Evolutionary conservation across 306 rosid species (phyloP).

Genomic region (Erythrophleum fordii): DNA sequence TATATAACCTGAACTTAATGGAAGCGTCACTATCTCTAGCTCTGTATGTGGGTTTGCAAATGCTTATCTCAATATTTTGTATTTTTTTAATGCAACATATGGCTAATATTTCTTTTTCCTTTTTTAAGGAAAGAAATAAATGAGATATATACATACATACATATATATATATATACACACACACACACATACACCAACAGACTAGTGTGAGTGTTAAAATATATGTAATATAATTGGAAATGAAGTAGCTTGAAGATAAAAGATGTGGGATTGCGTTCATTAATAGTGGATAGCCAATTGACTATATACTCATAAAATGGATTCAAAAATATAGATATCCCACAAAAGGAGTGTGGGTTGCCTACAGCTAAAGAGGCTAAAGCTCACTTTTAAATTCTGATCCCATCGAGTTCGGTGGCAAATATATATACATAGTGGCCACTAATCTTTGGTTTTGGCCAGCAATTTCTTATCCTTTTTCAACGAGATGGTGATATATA

Average conservation of each 20-base stretch:
- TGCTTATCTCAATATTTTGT: slow-evolving; percentile 23
- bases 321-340: slow-evolving; percentile 15
- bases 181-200: too few relatives aligned
- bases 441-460: too few relatives aligned
- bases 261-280: not conserved
- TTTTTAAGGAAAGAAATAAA: not conserved
- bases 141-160: too few relatives aligned
- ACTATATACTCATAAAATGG: slow-evolving; percentile 5
- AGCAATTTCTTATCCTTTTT: too few relatives aligned
- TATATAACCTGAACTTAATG: too few relatives aligned
- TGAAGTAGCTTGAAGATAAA: not conserved
- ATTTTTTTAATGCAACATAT: not conserved
- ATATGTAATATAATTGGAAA: not conserved
- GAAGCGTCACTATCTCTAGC: too few relatives aligned
- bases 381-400: too few relatives aligned
- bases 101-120: not conserved
- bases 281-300: not conserved
- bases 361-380: not conserved
- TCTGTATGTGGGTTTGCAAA: not conserved
- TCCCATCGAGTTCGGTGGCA: too few relatives aligned
- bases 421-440: too few relatives aligned
- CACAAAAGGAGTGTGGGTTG: slow-evolving; percentile 29
- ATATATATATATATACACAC: too few relatives aligned
- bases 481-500: too few relatives aligned
- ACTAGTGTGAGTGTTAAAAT: not conserved